Base-by-base conservation (phyloP, 1,284 basidiomycete species). In the Bjerkandera adusta region DNA sequence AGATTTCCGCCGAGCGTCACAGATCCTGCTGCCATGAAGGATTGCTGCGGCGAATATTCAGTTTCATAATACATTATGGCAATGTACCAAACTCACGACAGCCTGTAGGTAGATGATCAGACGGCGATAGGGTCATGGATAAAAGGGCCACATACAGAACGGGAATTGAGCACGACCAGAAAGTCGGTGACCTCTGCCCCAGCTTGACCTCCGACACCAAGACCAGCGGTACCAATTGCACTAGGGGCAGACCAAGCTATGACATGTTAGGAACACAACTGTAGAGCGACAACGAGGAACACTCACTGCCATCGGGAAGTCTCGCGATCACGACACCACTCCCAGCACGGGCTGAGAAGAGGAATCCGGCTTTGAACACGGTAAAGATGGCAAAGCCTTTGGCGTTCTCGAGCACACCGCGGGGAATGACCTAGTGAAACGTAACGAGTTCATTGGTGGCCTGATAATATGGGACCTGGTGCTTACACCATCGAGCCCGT, bases 181-280 rank as follows among this genome's bases (percentile, higher is more conserved):
- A 98, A 97, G 62, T 99, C 97, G 1, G 96, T 97, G 68, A 97
- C 81, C 65, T 95, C 90, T 48, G 90, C 89, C 15, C 88, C 89
- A 21, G 77, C 74, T 59, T 89, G 95, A 13, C 85, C 83, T 36
- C 93, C 93, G 27, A 97, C 77, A 3, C 96, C 96, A 10, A 97
- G 66, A 0, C 96, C 96, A 10, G 90, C 96, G n/a, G 93, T 86
- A 16, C 93, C 95, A 45, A 98, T 96, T 0, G 95, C 97, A 60
- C 89, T 89, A 3, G 96, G 95, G 21, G 94, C 85, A 36, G 91
- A 93, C 93, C 94, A 98, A 36, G 81, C 89, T 93, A 56, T 11
- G 5, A 16, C 29, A 27, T 20, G 13, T 35, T n/a, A n/a, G 13
- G 20, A 34, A 20, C n/a, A 29, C 21, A 43, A 44, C 50, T 3